Percentiles rank a stretch among this genome's conserved stretches.
Evolutionary conservation across 148 eudicot species (phyloP).

Genomic region (Rhododendron ovatum): DNA sequence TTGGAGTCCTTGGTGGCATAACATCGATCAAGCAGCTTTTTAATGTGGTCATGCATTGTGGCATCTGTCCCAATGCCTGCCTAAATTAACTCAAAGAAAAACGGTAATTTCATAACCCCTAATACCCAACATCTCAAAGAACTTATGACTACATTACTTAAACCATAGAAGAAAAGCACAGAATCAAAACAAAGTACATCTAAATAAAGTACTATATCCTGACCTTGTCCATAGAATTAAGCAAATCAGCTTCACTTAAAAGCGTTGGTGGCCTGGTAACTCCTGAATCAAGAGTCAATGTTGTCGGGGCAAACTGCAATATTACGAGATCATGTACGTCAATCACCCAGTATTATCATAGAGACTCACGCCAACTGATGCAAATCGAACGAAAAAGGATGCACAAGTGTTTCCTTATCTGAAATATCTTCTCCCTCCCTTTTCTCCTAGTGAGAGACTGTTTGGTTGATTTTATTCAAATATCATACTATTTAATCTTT

Average conservation of each 20-base stretch:
- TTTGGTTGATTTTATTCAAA: not conserved
- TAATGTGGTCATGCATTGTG: constrained; percentile 99
- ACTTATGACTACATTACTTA: not conserved
- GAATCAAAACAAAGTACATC: not conserved
- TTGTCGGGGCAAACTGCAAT: constrained; percentile 73
- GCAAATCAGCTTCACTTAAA: constrained; percentile 93
- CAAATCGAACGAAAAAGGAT: not conserved
- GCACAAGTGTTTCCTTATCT: not conserved
- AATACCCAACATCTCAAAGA: not conserved
- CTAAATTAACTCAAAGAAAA: constrained; percentile 21
- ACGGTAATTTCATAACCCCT: not conserved
- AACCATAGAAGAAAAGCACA: not conserved
- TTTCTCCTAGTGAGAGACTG: not conserved
- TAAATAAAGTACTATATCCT: constrained; percentile 5
- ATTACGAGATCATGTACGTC: not conserved
- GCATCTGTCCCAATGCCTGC: constrained; percentile 99
- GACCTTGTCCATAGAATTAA: constrained; percentile 92
- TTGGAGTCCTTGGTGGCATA: constrained; percentile 90
- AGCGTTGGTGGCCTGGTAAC: constrained; percentile 91
- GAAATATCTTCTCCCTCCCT: not conserved
- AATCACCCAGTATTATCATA: not conserved
- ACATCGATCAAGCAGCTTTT: constrained; percentile 89
- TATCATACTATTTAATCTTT: not conserved
- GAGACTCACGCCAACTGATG: not conserved
- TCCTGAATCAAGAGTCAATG: constrained; percentile 86